Evolutionary conservation across 2,329 filamentous ascomycete genomes (phyloP), one percentile per base, ranked within the genome.

Genomic region (Hymenoscyphus occultus): DNA sequence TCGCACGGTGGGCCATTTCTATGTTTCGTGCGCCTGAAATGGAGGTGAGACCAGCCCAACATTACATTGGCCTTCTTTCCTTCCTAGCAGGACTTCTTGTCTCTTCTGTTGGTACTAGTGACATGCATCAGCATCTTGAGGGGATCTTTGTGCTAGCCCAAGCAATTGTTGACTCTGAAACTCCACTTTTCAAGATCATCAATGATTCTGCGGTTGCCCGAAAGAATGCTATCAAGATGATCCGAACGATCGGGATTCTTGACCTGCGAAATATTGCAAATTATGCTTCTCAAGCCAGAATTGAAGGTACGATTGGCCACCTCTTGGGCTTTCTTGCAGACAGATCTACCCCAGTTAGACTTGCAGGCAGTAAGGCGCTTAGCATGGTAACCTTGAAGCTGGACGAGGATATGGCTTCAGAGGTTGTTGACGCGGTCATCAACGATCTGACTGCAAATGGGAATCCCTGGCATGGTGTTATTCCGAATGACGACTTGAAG

Each of bases 341-440:
- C 76, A 91, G 91, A 66, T 93, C 98, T 73, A 97, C 93, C 0
- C 92, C 93, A 0, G 93, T 99, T 13, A 84, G 95, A 45, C 86
- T 97, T 71, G 90, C 94, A 39, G 92, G 94, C 22, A 97, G 93
- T 76, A 99, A 99, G 78, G 91, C 93, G 3, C 84, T 98, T 56
- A 96, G 93, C 76, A 84, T 96, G 62, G 87, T 98, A 69, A 90
- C 93, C 0, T 80, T 96, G 60, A 93, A 90, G 70, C 79, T 99
- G 7, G 87, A 93, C 56, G 78, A 85, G 0, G 89, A 90, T 28
- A 93, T 97, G 89, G 92, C 91, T 0, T 84, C 86, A 1, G 90
- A 98, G 73, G 90, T 99, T 12, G 88, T 97, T 13, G 91, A 96
- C 66, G 93, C 91, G 0, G 89, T 98, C 12, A 83, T 97, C 39